Evolutionary conservation across 306 rosid genomes (phyloP).

Genomic region (Lathyrus oleraceus): DNA sequence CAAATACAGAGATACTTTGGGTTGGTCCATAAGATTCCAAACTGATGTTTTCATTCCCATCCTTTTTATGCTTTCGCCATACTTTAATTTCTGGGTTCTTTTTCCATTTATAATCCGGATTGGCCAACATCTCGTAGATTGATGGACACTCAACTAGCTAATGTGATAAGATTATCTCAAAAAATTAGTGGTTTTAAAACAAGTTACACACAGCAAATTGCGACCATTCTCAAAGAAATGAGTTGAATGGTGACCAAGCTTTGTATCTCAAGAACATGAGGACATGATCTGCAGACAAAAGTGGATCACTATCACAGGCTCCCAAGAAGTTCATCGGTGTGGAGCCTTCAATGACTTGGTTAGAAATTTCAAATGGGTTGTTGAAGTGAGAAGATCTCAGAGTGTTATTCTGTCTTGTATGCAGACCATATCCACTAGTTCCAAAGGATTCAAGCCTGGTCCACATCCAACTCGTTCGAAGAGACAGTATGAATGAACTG

Average conservation of each 20-base stretch:
- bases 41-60: constrained; percentile 49
- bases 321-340: not conserved
- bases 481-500: constrained; percentile 29
- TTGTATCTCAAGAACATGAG: constrained; percentile 19
- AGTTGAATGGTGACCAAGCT: constrained; percentile 28
- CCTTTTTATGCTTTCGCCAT: constrained; percentile 65
- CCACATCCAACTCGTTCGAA: constrained; percentile 27
- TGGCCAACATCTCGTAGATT: constrained; percentile 88
- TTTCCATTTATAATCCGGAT: constrained; percentile 78
- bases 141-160: constrained; percentile 95
- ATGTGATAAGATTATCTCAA: constrained; percentile 33
- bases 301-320: not conserved
- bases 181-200: constrained; percentile 31
- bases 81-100: constrained; percentile 72
- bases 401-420: constrained; percentile 13
- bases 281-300: constrained; percentile 15
- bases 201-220: constrained; percentile 21
- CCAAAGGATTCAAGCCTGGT: constrained; percentile 31
- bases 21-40: constrained; percentile 71
- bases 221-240: constrained; percentile 15
- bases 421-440: constrained; percentile 20
- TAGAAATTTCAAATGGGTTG: constrained; percentile 7
- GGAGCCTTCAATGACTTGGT: constrained; percentile 28
- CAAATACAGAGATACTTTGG: constrained; percentile 57
- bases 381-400: constrained; percentile 16